Conservation (phyloP, 2,329 filamentous ascomycete genomes). For the Magnaporthales sp. region DNA sequence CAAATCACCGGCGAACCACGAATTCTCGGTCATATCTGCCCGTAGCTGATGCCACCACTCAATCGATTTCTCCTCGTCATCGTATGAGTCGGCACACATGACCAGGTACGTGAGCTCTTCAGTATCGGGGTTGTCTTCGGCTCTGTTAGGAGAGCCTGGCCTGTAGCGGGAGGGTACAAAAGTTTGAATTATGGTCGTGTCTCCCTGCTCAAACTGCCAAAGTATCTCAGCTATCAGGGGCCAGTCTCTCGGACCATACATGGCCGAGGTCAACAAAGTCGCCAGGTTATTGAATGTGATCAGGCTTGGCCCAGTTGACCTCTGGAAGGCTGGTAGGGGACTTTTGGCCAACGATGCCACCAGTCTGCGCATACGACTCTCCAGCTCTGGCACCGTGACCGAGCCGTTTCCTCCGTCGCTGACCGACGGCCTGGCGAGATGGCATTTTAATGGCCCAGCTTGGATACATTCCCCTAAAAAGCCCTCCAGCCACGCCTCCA, state of each 20-base stretch:
- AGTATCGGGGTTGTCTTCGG: conserved; percentile 20
- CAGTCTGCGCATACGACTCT: conserved; percentile 28
- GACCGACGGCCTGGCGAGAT: conserved; percentile 22
- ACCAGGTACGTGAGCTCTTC: conserved; percentile 32
- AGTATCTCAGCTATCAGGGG: conserved; percentile 31
- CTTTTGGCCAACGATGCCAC: conserved; percentile 26
- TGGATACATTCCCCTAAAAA: conserved; percentile 41
- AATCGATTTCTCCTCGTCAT: conserved; percentile 28
- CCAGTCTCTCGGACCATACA: conserved; percentile 36
- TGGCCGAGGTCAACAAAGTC: conserved; percentile 25
- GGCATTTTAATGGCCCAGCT: conserved; percentile 36
- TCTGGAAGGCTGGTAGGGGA: conserved; percentile 29
- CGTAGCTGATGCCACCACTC: conserved; percentile 37
- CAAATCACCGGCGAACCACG: conserved; percentile 38
- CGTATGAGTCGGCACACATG: conserved; percentile 37
- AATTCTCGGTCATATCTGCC: conserved; percentile 34
- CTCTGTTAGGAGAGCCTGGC: conserved; percentile 13
- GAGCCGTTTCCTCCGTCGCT: conserved; percentile 15
- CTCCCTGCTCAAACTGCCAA: conserved; percentile 33
- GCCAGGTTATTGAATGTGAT: conserved; percentile 37
- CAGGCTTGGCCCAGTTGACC: conserved; percentile 29
- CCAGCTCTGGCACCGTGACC: conserved; percentile 26
- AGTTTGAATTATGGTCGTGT: conserved; percentile 22
- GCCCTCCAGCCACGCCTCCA: conserved; percentile 38
- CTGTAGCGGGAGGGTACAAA: not conserved